Evolutionary conservation across 345 rosid species (phyloP), one percentile per base, ranked within the genome.

Genomic region (Toxicodendron radicans): DNA sequence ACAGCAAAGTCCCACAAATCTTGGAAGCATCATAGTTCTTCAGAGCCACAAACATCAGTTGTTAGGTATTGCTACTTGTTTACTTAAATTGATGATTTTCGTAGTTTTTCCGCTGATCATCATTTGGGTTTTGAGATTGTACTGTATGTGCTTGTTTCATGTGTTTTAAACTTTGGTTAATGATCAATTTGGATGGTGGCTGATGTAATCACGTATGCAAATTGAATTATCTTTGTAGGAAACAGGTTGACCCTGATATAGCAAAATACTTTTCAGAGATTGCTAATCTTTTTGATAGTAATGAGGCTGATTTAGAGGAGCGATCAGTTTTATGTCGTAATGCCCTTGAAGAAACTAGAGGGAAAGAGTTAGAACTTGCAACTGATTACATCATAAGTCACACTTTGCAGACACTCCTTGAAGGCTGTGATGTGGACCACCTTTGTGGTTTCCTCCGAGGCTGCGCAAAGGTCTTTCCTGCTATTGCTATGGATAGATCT

Each of bases 351-450:
- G 98, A 91, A 86, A 85, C 96, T 33, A 85, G 73, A 78, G 98
- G 93, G 65, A 94, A 91, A 75, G 97, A 92, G 62, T 87, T 86
- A 64, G 97, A 90, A 68, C 86, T 92, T 74, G 92, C 98, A 18
- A 95, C 99, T 1, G 99, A 95, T 78, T 93, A 93, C 76, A 90
- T 90, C 74, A 77, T 91, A 68, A 95, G 97, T 77, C 97, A 93
- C 82, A 87, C 87, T 53, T 61, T 96, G 86, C 91, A 93, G 83
- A 86, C 84, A 66, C 91, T 93, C 7, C 93, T 96, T 13, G 97
- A 93, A 73, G 97, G 95, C 48, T 90, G 97, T 79, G 89, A 90
- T 64, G 83, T 87, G 78, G 94, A 93, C 68, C 92, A 89, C 64
- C 97, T 96, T 53, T 92, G 98, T 51, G 79, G 87, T 76, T 96